A percentile compares a stretch with the other conserved stretches of the same genome.
Evolutionary conservation across 2,329 filamentous ascomycete species (phyloP).

Genomic region (Cladosporium sp.): DNA sequence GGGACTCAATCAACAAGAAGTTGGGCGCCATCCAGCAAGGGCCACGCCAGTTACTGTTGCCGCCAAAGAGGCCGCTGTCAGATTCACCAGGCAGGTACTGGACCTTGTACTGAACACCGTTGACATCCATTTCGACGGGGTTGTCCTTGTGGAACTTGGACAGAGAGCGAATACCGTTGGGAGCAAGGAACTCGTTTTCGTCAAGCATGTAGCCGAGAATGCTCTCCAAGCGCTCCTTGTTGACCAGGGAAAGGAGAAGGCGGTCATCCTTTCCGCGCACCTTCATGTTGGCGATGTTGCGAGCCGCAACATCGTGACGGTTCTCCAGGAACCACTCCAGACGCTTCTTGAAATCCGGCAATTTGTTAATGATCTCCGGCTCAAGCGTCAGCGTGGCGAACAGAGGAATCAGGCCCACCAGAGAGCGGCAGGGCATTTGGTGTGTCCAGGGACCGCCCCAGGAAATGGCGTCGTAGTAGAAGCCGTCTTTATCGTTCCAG

Average conservation of each 20-base stretch:
- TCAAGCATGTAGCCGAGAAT: conserved; percentile 90
- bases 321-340: conserved; percentile 93
- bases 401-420: conserved; percentile 89
- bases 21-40: conserved; percentile 97
- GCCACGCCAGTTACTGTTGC: conserved; percentile 95
- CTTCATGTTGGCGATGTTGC: conserved; percentile 90
- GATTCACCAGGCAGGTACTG: conserved; percentile 93
- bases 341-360: conserved; percentile 88
- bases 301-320: conserved; percentile 76
- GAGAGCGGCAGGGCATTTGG: conserved; percentile 83
- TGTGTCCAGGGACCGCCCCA: conserved; percentile 93
- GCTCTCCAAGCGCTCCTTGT: conserved; percentile 83
- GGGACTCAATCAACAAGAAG: conserved; percentile 85
- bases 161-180: conserved; percentile 84
- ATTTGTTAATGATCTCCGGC: conserved; percentile 84
- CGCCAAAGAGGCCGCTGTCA: conserved; percentile 89
- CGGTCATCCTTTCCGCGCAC: conserved; percentile 87
- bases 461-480: conserved; percentile 97
- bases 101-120: conserved; percentile 82
- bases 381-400: conserved; percentile 90
- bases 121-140: conserved; percentile 92
- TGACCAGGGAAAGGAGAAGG: conserved; percentile 82
- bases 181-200: conserved; percentile 85
- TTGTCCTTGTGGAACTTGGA: conserved; percentile 88
- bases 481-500: conserved; percentile 95